A percentile compares a stretch with the other conserved stretches of the same genome.
These are phyloP conservation scores for Aspergillus hancockii DNA, from an alignment of 495 filamentous ascomycete species.

Conservation along the genomic window DNA sequence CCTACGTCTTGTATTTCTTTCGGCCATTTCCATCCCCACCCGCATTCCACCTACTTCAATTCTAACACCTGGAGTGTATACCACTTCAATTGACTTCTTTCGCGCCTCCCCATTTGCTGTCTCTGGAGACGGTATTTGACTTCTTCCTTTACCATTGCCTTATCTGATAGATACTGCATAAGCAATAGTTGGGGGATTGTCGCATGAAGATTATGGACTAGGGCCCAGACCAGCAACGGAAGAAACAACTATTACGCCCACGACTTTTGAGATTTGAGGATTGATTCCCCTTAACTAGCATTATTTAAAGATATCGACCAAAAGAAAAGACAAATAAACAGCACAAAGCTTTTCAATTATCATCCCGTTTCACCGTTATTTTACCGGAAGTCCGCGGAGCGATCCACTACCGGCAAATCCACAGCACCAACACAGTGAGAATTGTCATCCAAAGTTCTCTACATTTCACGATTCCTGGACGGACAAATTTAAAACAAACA, in stretches of 20 bases:
- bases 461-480: slow-evolving; percentile 1
- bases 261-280: neutral
- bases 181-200: neutral
- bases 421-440: neutral
- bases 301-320: neutral
- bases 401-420: slow-evolving; percentile 7
- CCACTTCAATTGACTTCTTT: slow-evolving; percentile 1
- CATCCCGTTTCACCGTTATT: neutral
- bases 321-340: neutral
- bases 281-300: neutral
- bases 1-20: neutral
- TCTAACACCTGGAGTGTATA: neutral
- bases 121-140: neutral
- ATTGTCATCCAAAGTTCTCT: neutral
- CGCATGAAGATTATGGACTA: slow-evolving; percentile 1
- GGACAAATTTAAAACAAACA: slow-evolving; percentile 2
- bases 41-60: neutral
- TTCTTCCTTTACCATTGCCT: neutral
- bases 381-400: slow-evolving; percentile 25
- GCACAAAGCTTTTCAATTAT: neutral
- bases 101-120: neutral
- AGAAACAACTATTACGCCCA: neutral
- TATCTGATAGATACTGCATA: neutral
- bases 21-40: neutral
- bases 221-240: slow-evolving; percentile 11